Percentiles rank a stretch among this genome's conserved stretches.
These are phyloP conservation scores for Isatis lusitanica DNA, from an alignment of 441 rosid genomes.

Conservation along the genomic window DNA sequence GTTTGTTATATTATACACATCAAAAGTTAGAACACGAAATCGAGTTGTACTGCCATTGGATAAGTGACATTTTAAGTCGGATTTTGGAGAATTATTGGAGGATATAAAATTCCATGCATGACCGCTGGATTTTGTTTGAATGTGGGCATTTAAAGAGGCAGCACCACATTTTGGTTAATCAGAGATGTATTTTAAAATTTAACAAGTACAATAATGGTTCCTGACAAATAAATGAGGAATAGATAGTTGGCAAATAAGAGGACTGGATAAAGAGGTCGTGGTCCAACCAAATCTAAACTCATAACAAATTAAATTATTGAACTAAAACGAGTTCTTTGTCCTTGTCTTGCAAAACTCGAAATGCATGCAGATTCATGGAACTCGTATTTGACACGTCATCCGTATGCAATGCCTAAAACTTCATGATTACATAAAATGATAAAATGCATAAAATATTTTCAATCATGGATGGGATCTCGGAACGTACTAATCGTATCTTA, in stretches of 20 bases:
- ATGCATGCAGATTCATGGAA: not conserved
- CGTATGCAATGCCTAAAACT: not conserved
- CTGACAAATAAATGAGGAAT: not conserved
- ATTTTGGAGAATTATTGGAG: not conserved
- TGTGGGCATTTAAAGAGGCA: not conserved
- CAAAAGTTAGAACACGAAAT: too few species aligned
- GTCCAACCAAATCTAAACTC: not conserved
- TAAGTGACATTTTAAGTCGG: not conserved
- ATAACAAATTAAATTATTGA: not conserved
- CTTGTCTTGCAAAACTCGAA: not conserved
- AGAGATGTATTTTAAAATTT: not conserved
- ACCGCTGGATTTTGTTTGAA: slow-evolving; percentile 4
- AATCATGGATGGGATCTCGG: not conserved
- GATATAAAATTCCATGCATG: not conserved
- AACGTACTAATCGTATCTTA: not conserved
- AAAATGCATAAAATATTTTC: not conserved
- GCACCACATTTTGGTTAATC: not conserved
- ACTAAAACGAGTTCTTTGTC: not conserved
- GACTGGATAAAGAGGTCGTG: not conserved
- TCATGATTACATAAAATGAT: not conserved
- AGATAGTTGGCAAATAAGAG: not conserved
- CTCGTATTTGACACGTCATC: not conserved
- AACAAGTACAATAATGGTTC: not conserved
- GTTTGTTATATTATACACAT: too few species aligned
- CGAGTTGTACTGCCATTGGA: not conserved